Percentiles rank a stretch among this genome's conserved stretches.
Conservation (phyloP, 2,329 filamentous ascomycete species). For the Neofusicoccum ribis region DNA sequence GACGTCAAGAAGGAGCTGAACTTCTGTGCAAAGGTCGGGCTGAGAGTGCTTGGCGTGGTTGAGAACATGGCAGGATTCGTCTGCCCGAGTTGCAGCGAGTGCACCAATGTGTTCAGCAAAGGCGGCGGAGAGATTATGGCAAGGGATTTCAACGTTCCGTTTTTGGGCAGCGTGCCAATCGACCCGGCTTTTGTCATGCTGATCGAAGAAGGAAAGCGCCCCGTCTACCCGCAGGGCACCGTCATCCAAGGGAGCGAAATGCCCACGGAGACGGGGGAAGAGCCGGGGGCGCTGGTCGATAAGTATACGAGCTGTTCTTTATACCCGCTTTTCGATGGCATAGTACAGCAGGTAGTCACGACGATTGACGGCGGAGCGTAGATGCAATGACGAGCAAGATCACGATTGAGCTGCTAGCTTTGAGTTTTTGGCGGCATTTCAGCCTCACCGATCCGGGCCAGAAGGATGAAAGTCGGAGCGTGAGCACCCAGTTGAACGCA, state of each 20-base stretch:
- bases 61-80: conserved; percentile 97
- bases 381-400: background rate
- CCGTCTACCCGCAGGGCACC: conserved; percentile 70
- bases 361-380: conserved; percentile 27
- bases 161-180: conserved; percentile 84
- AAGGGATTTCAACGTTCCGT: conserved; percentile 76
- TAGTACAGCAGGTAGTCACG: conserved; percentile 57
- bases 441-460: too few relatives aligned
- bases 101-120: conserved; percentile 89
- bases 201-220: conserved; percentile 71
- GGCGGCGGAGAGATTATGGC: conserved; percentile 91
- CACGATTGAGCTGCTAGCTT: too few relatives aligned
- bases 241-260: conserved; percentile 24
- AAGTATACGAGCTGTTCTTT: conserved; percentile 75
- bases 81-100: conserved; percentile 75
- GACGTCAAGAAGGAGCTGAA: conserved; percentile 95
- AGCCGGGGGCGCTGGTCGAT: conserved; percentile 56
- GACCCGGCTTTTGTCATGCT: conserved; percentile 89
- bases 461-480: too few relatives aligned
- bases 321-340: conserved; percentile 65
- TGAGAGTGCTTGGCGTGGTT: conserved; percentile 81
- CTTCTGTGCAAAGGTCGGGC: conserved; percentile 82
- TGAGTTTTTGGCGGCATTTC: too few relatives aligned
- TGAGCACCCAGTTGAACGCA: too few relatives aligned
- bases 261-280: conserved; percentile 21